Evolutionary conservation across 2,329 filamentous ascomycete genomes (phyloP).

Genomic region (Verticillium zaregamsianum): DNA sequence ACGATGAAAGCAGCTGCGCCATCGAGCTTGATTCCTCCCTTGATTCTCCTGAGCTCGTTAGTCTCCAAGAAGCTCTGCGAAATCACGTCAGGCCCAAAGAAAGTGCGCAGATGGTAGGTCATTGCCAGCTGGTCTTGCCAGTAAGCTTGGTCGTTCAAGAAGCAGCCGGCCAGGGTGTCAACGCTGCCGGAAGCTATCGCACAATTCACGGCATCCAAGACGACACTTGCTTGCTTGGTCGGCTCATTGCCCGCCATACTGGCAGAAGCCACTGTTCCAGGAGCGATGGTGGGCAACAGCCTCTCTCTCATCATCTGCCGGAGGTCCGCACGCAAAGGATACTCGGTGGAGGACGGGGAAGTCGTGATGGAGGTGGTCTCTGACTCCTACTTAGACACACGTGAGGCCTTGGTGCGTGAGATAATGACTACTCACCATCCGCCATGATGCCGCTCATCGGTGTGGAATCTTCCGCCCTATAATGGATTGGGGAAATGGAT

Average conservation of each 20-base stretch:
- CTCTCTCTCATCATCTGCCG: conserved; percentile 16
- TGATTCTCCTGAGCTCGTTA: conserved; percentile 11
- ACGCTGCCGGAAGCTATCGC: conserved; percentile 14
- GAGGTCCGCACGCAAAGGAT: conserved; percentile 7
- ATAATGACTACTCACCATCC: no score
- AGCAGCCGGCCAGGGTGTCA: conserved; percentile 18
- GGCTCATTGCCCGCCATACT: conserved; percentile 8
- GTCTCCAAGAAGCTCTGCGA: conserved; percentile 18
- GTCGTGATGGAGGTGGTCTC: no score
- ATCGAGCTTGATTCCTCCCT: neutral
- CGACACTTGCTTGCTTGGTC: neutral
- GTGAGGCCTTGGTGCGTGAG: no score
- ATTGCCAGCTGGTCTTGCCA: conserved; percentile 31
- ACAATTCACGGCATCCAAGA: conserved; percentile 9
- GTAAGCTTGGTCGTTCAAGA: conserved; percentile 26
- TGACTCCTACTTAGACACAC: no score
- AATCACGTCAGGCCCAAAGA: conserved; percentile 17
- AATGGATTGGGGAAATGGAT: no score
- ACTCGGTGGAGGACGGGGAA: neutral
- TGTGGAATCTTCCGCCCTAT: no score
- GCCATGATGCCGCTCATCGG: no score
- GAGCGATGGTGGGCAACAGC: conserved; percentile 18
- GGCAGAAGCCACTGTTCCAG: conserved; percentile 5
- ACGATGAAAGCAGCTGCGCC: neutral
- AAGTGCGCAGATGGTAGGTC: conserved; percentile 32